A percentile compares a stretch with the other conserved stretches of the same genome.
Evolutionary conservation across 768 basidiomycete species (phyloP).

Genomic region (Rhizopogon salebrosus): DNA sequence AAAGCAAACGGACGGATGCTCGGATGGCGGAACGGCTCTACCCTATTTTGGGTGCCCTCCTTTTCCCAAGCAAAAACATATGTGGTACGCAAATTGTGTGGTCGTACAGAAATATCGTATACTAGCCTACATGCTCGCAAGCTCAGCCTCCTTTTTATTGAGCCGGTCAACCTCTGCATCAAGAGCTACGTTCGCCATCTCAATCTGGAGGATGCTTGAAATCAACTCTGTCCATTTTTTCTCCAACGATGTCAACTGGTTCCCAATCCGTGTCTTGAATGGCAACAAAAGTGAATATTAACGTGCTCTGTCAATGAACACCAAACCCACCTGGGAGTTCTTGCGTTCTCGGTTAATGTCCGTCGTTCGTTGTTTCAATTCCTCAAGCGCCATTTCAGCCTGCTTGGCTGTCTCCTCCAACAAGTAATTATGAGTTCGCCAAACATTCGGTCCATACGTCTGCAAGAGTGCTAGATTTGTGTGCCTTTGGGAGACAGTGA

Average conservation of each 20-base stretch:
- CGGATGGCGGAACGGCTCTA: neutral
- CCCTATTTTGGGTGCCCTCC: neutral
- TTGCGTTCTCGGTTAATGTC: slow-evolving; percentile 88
- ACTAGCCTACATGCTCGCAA: slow-evolving; percentile 38
- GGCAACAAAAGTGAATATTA: neutral
- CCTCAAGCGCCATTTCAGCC: slow-evolving; percentile 68
- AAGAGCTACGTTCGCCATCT: slow-evolving; percentile 89
- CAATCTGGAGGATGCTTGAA: slow-evolving; percentile 86
- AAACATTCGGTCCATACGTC: slow-evolving; percentile 86
- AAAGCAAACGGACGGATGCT: neutral
- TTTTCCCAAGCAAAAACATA: neutral
- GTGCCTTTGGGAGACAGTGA: slow-evolving; percentile 43
- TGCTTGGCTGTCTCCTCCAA: slow-evolving; percentile 73
- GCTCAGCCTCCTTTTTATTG: slow-evolving; percentile 54
- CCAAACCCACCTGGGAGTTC: slow-evolving; percentile 62
- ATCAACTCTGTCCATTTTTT: slow-evolving; percentile 91
- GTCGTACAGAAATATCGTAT: neutral
- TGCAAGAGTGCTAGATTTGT: slow-evolving; percentile 80
- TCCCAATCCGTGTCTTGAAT: slow-evolving; percentile 66
- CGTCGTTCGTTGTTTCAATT: slow-evolving; percentile 70
- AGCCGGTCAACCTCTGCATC: slow-evolving; percentile 73
- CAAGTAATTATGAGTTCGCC: slow-evolving; percentile 87
- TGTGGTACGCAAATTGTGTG: too few relatives aligned
- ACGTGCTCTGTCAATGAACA: neutral
- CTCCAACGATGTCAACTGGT: slow-evolving; percentile 77